Evolutionary conservation across 2,329 filamentous ascomycete species (phyloP), one percentile per base, ranked within the genome.

Genomic region (Lachnellula hyalina): DNA sequence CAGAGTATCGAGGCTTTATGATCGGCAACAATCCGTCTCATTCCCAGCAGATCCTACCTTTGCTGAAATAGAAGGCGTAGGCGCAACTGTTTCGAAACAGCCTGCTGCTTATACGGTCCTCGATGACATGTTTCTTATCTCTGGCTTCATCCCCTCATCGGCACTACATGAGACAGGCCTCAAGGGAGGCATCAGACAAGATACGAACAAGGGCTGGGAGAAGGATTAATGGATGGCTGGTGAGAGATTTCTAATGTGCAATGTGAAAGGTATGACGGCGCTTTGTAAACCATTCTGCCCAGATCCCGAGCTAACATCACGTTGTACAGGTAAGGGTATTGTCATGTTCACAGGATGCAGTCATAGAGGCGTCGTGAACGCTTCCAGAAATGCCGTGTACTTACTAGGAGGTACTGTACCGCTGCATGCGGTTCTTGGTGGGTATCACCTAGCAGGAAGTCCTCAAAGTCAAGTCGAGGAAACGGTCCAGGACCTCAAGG

Each of bases 301-400:
- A 45, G 12, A 35, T 35, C 15, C 21, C 21, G 14, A 53, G 34
- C 19, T 32, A 52, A 14, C 35, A 15, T n/a, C 15, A 17, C 17
- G 6, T 35, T 7, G 14, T 44, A 17, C 51, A 78, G 77, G 68
- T 12, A 77, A 75, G 57, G 79, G 79, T 0, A 70, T 82, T 2
- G 75, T 82, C 2, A 69, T 82, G 19, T 79, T 82, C 62, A 80
- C 78, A 0, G 79, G 78, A 11, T 82, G 79, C 67, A 78, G 75
- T 59, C 79, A 82, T 54, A 77, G 78, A 0, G 79, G 79, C 0
- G 75, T 82, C 7, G 74, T 82, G 51, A 82, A 82, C 60, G 72
- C 75, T 2, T 68, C 73, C 1, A 72, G 70, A 41, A 73, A 80
- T 61, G 77, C 78, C 0, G 41, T 76, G 0, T 67, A 74, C 1